Conservation (phyloP, 495 filamentous ascomycete genomes). For the Podospora tetraspora region DNA sequence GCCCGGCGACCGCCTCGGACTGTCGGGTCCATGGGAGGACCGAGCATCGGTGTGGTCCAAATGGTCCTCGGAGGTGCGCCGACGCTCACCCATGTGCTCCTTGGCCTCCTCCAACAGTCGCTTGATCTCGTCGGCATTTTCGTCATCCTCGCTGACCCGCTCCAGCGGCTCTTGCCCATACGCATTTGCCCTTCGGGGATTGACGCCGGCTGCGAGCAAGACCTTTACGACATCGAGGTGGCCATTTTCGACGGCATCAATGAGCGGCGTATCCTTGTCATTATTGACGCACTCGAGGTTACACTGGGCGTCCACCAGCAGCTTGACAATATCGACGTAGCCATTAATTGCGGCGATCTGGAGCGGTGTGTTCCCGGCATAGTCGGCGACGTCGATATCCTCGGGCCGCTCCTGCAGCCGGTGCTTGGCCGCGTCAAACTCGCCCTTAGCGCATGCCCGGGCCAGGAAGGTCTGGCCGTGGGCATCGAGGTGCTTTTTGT, state of each 20-base stretch:
- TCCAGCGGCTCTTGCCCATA: conserved; percentile 86
- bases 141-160: conserved; percentile 62
- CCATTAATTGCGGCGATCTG: conserved; percentile 87
- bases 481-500: conserved; percentile 78
- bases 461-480: conserved; percentile 81
- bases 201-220: conserved; percentile 76
- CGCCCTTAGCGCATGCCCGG: conserved; percentile 73
- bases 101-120: conserved; percentile 49
- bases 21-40: conserved; percentile 65
- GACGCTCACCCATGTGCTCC: conserved; percentile 43
- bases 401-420: conserved; percentile 71
- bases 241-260: conserved; percentile 93
- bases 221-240: conserved; percentile 86
- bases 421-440: conserved; percentile 62
- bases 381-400: conserved; percentile 83
- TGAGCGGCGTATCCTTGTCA: conserved; percentile 86
- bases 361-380: conserved; percentile 88
- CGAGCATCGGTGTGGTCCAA: conserved; percentile 50
- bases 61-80: conserved; percentile 60
- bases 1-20: conserved; percentile 59
- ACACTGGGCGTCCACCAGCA: conserved; percentile 75
- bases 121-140: conserved; percentile 57
- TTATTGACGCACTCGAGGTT: conserved; percentile 72
- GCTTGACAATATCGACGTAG: conserved; percentile 71
- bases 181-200: conserved; percentile 80